Percentiles rank a stretch among this genome's conserved stretches.
Evolutionary conservation across 2,329 filamentous ascomycete genomes (phyloP).

Genomic region (Exophiala calicioides): DNA sequence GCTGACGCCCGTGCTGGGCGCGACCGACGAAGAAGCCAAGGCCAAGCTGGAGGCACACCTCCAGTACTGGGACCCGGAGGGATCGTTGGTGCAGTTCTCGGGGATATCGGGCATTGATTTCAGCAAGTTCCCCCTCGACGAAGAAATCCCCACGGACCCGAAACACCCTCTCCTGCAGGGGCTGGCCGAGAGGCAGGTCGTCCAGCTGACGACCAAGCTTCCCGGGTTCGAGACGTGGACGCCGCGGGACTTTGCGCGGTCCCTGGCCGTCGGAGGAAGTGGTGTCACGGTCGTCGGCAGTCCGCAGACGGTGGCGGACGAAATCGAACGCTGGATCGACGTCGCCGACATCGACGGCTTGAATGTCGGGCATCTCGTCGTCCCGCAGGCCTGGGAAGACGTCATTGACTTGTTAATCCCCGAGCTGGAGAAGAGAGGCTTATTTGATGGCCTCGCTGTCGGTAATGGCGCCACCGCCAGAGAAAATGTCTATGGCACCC

Average conservation of each 20-base stretch:
- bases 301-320: slow-evolving; percentile 64
- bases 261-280: slow-evolving; percentile 68
- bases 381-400: slow-evolving; percentile 68
- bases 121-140: slow-evolving; percentile 5
- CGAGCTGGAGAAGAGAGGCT: slow-evolving; percentile 51
- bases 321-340: slow-evolving; percentile 65
- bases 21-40: slow-evolving; percentile 55
- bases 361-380: slow-evolving; percentile 65
- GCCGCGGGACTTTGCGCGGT: slow-evolving; percentile 31
- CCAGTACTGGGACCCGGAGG: slow-evolving; percentile 55
- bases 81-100: slow-evolving; percentile 59
- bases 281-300: slow-evolving; percentile 66
- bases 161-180: slow-evolving; percentile 31
- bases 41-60: slow-evolving; percentile 53
- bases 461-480: slow-evolving; percentile 6
- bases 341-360: slow-evolving; percentile 74
- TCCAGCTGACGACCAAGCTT: neutral
- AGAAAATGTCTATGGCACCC: slow-evolving; percentile 25
- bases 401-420: slow-evolving; percentile 66
- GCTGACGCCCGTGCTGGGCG: slow-evolving; percentile 51
- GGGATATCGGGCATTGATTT: slow-evolving; percentile 7
- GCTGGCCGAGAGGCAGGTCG: slow-evolving; percentile 30
- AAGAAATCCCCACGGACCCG: neutral
- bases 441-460: slow-evolving; percentile 37
- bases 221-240: too few species aligned